Conservation (phyloP, 2,329 filamentous ascomycete species). For the Xylariaceae sp. region DNA sequence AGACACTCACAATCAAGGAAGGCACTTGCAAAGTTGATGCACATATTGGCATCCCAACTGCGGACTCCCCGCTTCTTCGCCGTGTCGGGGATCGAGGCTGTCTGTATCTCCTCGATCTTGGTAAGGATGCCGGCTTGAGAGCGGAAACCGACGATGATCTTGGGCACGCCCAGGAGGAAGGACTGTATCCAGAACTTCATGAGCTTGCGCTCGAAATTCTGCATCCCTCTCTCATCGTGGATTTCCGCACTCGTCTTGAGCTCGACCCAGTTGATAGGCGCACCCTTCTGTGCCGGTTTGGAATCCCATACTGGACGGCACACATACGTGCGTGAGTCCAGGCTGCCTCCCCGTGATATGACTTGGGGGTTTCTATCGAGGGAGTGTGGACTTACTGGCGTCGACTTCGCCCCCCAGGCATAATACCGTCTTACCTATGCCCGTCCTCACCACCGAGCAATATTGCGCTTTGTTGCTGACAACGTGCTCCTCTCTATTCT, state of each 20-base stretch:
- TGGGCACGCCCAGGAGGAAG: conserved; percentile 87
- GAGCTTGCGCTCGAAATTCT: conserved; percentile 81
- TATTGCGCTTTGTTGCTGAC: conserved; percentile 93
- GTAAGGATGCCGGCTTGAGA: conserved; percentile 65
- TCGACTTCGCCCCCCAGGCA: conserved; percentile 93
- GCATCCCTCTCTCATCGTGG: conserved; percentile 58
- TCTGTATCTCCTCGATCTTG: conserved; percentile 72
- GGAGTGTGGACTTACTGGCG: conserved; percentile 51
- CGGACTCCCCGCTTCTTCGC: conserved; percentile 61
- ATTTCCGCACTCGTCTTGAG: conserved; percentile 84
- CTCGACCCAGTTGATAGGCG: conserved; percentile 87
- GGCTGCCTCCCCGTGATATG: background rate
- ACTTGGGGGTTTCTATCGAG: conserved; percentile 1
- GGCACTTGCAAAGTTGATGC: conserved; percentile 79
- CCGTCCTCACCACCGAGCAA: conserved; percentile 87
- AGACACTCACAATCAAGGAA: conserved; percentile 68
- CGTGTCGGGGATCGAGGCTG: conserved; percentile 68
- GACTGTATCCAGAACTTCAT: conserved; percentile 97
- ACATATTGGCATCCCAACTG: conserved; percentile 87
- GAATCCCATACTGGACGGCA: conserved; percentile 65
- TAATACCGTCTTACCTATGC: conserved; percentile 68
- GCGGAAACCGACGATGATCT: conserved; percentile 85
- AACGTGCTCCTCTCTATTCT: conserved; percentile 60
- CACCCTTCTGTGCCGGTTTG: conserved; percentile 60
- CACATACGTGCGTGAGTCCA: background rate